Evolutionary conservation across 1,284 basidiomycete species (phyloP), one percentile per base, ranked within the genome.

Genomic region (Vanrija sp.): DNA sequence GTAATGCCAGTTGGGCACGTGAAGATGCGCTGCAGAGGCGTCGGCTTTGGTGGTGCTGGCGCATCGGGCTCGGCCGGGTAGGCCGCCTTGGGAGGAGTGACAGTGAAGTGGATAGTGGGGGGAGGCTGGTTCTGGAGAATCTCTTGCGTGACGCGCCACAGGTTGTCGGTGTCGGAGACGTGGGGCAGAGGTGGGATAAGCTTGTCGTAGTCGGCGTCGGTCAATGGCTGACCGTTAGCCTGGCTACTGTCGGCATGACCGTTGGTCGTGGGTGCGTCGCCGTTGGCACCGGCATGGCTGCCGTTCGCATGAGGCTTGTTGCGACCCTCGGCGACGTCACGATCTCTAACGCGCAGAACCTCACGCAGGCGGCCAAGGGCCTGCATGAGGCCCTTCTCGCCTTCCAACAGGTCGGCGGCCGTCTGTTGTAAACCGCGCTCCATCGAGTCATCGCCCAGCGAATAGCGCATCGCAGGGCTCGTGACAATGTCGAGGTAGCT

Each of bases 351-450:
- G 12, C 74, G 62, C 5, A 73, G 57, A 2, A 74, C 68, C 49
- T 74, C 72, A 38, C 68, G 65, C 39, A 77, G 59, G 29, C 71
- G 52, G 0, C 77, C 76, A 9, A 77, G 55, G 21, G 72, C 70
- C 54, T 73, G 71, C 62, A 73, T 63, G 29, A 78, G 54, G 8
- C 70, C 71, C 51, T 70, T 76, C 58, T 78, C 77, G 28, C 74
- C 73, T 42, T 78, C 75, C 26, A 78, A 58, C 25, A 78, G 55
- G 49, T 78, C 76, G 29, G 69, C 70, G 0, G 75, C 72, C 6
- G 77, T 77, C 23, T 71, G 54, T 55, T 73, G 71, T 38, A 78
- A 49, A 0, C 74, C 75, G 19, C 64, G 66, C 60, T 78, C 77
- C 61, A 75, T 70, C 49, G 65, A 65, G 45, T 74, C 75, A 42